Base-by-base conservation (phyloP, 257 asterid genomes). In the Asclepias syriaca region DNA sequence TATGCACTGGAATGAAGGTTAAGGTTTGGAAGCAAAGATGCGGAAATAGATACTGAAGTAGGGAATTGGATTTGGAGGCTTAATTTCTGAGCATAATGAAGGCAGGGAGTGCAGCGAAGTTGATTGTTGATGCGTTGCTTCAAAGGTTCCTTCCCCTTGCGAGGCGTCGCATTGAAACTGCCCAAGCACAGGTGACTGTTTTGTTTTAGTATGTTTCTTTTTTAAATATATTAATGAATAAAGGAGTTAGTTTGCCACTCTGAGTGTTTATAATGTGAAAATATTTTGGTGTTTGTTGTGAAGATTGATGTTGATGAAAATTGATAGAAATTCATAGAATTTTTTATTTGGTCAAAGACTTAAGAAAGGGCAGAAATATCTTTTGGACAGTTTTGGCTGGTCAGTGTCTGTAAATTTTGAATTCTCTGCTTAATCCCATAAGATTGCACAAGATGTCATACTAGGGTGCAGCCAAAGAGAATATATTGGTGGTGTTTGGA, bases 111-210 rank as follows among this genome's bases (percentile, higher is more conserved):
- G 98, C 99, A 19, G 99, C 99, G 3, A 95, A 95, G 88, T 86
- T 90, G 78, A 92, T 95, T 61, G 99, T 95, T 60, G 99, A 92
- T 77, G 97, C 98, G 58, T 82, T 95, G 90, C 87, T 95, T 84
- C 98, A 91, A 88, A 87, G 99, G 68, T 95, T 95, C 81, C 96
- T 95, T 72, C 99, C 99, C 61, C 97, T 95, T 69, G 98, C 98
- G 19, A 79, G 97, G 84, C 96, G 99, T 69, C 96, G 99, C 40
- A 90, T 95, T 69, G 99, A 95, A 87, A 92, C 98, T 50, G 99
- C 99, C 78, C 98, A 95, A 90, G 99, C 96, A 75, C 99, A 95
- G 81, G 99, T 92, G 66, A 69, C 79, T 46, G 57, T 74, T 72
- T n/a, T 11, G 60, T 14, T 40, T 2, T 40, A 14, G 16, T 59